Evolutionary conservation across 106 monocot species (phyloP).

Genomic region (Dioscorea zingiberensis): DNA sequence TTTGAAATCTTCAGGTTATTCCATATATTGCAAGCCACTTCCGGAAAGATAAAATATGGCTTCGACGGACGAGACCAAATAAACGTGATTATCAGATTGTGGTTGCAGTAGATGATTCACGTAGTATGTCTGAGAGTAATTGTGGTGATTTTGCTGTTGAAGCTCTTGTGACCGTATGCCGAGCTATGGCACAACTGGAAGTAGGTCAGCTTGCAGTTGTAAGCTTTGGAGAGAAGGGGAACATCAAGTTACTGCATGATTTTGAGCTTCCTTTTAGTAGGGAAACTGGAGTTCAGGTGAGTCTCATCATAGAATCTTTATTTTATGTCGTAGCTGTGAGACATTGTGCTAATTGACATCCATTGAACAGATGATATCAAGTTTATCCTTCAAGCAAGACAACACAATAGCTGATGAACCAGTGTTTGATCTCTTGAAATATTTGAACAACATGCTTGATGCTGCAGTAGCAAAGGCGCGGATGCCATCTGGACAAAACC

Average conservation of each 20-base stretch:
- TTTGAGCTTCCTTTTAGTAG: conserved; percentile 73
- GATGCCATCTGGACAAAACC: conserved; percentile 81
- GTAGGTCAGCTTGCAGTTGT: conserved; percentile 90
- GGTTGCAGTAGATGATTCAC: conserved; percentile 86
- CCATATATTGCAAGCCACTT: conserved; percentile 62
- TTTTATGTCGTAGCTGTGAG: background rate
- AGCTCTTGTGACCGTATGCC: conserved; percentile 76
- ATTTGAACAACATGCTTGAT: too few relatives aligned
- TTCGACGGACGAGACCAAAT: conserved; percentile 82
- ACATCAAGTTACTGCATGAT: conserved; percentile 72
- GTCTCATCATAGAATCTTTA: background rate
- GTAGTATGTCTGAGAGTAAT: conserved; percentile 86
- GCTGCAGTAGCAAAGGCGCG: too few relatives aligned
- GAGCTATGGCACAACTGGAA: conserved; percentile 94
- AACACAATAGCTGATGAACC: conserved; percentile 66
- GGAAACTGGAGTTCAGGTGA: conserved; percentile 75
- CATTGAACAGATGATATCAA: conserved; percentile 81
- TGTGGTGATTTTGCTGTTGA: conserved; percentile 70
- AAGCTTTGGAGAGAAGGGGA: conserved; percentile 77
- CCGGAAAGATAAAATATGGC: conserved; percentile 90
- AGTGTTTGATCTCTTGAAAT: too few relatives aligned
- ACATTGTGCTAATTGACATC: background rate
- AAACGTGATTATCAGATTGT: conserved; percentile 83
- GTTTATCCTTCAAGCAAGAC: conserved; percentile 86
- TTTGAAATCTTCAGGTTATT: too few relatives aligned